Base-by-base conservation (phyloP, 306 rosid species). In the Amphicarpaea edgeworthii region DNA sequence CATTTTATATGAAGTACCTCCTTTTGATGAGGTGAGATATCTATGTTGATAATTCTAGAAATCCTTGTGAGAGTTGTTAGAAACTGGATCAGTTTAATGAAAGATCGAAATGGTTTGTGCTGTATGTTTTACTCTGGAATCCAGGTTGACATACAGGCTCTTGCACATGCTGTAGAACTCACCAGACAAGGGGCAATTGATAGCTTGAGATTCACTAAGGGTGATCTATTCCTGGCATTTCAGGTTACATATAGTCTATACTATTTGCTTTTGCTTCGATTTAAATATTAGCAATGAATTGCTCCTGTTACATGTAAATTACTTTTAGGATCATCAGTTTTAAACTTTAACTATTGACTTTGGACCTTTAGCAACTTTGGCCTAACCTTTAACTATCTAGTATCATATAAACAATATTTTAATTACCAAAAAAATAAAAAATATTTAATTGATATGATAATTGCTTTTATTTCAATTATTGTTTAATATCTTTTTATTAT, bases 61-160 rank as follows among this genome's bases (percentile, higher is more conserved):
- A 38, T 49, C 70, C 12, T 24, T 40, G 7, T 12, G 26, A 21
- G 51, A 62, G 50, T 51, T 55, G 37, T 55, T 55, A 55, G 62
- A 55, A 12, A 23, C 37, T 55, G 28, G 7, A 57, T 57, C 41
- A 58, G 20, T 6, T 26, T 2, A 58, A 58, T 58, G 41, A 26
- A 58, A 28, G 19, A 58, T n/a, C n/a, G n/a, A 24, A 58, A 26
- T 14, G 20, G 20, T 15, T 7, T 12, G 1, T 0, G 24, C 57
- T 12, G 32, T 41, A 19, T 83, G 77, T 63, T 80, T 82, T 73
- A 53, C 59, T 83, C 17, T 77, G 70, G 38, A 79, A 86, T 84
- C 73, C 90, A 96, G 99, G 96, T 89, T 80, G 99, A 96, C 89
- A 88, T 92, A 77, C 99, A 96, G 83, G 99, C 99, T 78, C 98